Base-by-base conservation (phyloP, 169 alveolate species). In the Plasmodium malariae region DNA sequence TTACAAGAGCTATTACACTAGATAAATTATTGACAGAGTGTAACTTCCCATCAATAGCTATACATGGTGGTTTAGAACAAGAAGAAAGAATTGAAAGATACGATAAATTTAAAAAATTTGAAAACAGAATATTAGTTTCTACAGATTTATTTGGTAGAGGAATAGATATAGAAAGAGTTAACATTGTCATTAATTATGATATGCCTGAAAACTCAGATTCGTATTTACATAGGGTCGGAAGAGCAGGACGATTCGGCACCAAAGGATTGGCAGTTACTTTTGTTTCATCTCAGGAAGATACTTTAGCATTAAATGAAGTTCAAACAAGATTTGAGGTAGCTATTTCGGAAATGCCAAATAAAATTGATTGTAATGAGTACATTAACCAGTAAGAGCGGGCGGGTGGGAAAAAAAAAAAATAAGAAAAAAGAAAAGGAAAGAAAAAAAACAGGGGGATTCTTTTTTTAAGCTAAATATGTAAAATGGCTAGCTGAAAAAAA, bases 191-290 rank as follows among this genome's bases (percentile, higher is more conserved):
- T 94, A 99, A 99, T 97, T 98, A 97, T 95, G 99, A 98, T 96
- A 98, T 97, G 99, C 99, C 99, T 30, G 98, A 95, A 71, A 95
- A 95, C 73, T 93, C 97, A 43, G 98, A 95, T 80, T 94, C 97
- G 12, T 95, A 97, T 87, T 92, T 96, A 40, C 97, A 96, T 87
- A 74, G 98, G 59, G 98, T 99, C 49, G 99, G 99, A 71, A 97
- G 99, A 88, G 99, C 99, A 17, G 99, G 99, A 37, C 96, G 99
- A 93, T 98, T 98, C 97, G 99, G 99, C 34, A 98, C 99, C 14
- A 98, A 98, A 93, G 99, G 99, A 21, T 95, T 98, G 51, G 99
- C 99, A 28, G 97, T 99, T 88, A 97, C 99, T 74, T 98, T 99
- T 93, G 97, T 97, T 21, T 88, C 98, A 11, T 91, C 98, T 21